Conservation (phyloP, 495 filamentous ascomycete genomes). For the Bathelium albidoporum region DNA sequence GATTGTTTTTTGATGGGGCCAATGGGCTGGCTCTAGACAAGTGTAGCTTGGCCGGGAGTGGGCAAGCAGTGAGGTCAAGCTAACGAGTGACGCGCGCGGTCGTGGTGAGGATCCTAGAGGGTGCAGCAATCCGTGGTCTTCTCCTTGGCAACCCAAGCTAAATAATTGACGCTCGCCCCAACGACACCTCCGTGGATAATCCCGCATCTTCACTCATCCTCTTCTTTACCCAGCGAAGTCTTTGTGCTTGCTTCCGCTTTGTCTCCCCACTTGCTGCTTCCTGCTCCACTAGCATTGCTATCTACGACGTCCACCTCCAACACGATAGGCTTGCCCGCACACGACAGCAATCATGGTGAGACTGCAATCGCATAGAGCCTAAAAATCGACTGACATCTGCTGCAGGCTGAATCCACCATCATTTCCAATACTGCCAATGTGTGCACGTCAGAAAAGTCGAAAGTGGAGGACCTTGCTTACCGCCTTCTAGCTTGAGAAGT, state of each 20-base stretch:
- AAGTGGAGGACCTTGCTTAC: conserved; percentile 4
- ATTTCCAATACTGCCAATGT: conserved; percentile 35
- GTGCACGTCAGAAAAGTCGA: conserved; percentile 13
- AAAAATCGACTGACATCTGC: background rate
- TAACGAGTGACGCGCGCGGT: no score
- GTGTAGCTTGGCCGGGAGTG: background rate
- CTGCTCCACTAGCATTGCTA: background rate
- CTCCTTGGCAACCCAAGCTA: background rate
- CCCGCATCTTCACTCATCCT: background rate
- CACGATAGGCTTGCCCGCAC: background rate
- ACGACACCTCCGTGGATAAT: background rate
- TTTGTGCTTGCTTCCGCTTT: background rate
- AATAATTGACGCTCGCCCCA: background rate
- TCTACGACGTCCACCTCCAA: background rate
- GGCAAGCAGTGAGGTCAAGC: no score
- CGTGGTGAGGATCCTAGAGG: background rate
- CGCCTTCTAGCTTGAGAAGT: conserved; percentile 67
- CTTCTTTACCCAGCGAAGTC: background rate
- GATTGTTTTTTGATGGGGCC: background rate
- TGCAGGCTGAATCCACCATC: conserved; percentile 25
- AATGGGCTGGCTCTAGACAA: background rate
- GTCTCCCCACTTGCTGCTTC: background rate
- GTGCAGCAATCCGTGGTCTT: background rate
- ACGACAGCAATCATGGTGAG: conserved; percentile 18
- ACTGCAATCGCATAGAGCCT: background rate